Evolutionary conservation across 768 basidiomycete species (phyloP).

Genomic region (Ephemerocybe angulata): DNA sequence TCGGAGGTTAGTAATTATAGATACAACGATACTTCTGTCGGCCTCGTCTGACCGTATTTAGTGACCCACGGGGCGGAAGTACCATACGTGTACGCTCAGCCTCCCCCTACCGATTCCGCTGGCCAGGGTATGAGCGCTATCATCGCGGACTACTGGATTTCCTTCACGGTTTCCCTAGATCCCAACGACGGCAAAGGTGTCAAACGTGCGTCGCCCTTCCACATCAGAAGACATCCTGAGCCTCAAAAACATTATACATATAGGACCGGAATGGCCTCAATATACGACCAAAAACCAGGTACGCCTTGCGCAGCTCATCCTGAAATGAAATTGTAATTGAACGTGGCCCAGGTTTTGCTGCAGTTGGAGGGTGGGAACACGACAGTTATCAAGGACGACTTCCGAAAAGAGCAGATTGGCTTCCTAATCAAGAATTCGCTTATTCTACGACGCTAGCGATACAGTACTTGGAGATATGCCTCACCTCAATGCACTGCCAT

Average conservation of each 20-base stretch:
- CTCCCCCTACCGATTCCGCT: constrained; percentile 17
- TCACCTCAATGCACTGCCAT: too few relatives aligned
- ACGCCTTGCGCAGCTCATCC: background rate
- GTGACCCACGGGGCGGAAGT: constrained; percentile 33
- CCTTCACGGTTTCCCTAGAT: constrained; percentile 34
- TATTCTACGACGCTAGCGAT: constrained; percentile 11
- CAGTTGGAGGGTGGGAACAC: constrained; percentile 35
- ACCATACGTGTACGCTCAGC: constrained; percentile 32
- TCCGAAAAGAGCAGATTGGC: constrained; percentile 32
- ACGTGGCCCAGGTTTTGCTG: constrained; percentile 1
- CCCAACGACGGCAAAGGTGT: constrained; percentile 36
- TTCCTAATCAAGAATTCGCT: constrained; percentile 32
- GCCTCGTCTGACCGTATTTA: constrained; percentile 7
- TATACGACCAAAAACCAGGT: constrained; percentile 17
- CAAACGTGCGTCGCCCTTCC: constrained; percentile 22
- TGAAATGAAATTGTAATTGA: constrained; percentile 11
- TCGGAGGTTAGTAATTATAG: constrained; percentile 30
- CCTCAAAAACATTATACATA: background rate
- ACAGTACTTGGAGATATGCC: too few relatives aligned
- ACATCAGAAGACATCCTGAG: background rate
- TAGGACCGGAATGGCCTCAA: constrained; percentile 29
- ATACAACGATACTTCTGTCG: too few relatives aligned
- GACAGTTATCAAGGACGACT: constrained; percentile 35
- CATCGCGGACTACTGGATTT: constrained; percentile 43
- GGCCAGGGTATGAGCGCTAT: constrained; percentile 23